Evolutionary conservation across 371 early-diverging fungal species (phyloP), one percentile per base, ranked within the genome.

Genomic region (Blastocladiella emersonii): DNA sequence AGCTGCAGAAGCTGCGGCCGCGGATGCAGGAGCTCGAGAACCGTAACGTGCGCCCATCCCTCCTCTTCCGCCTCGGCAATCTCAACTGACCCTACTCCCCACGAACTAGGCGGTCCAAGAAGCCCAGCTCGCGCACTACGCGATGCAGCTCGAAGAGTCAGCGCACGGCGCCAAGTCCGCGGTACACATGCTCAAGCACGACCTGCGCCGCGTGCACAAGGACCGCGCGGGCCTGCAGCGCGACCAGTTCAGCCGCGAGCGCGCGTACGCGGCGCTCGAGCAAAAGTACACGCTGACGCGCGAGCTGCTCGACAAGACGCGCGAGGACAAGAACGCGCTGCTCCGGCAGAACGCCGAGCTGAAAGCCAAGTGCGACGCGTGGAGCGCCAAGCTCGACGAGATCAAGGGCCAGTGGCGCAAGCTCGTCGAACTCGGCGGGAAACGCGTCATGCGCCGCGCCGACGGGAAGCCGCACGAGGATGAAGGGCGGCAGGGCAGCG

Each of bases 111-210:
- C 62, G 71, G 73, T 57, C 56, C 64, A 76, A 10, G 77, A 79
- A 65, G 62, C 63, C 51, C 72, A 77, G 53, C 66, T 79, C 21
- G 61, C 53, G 6, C 75, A 79, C 56, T 61, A 71, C 30, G 61
- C 66, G 48, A 45, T 70, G 5, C 53, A 67, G 36, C 61, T 76
- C 19, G 67, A 79, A 61, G 75, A 79, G 19, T 23, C 23, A 12
- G 30, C 44, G n/a, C 44, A 48, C 35, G 27, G 13, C 49, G 10
- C 49, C 13, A 8, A 74, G 69, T 74, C 73, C n/a, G 57, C 74
- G n/a, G 70, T 69, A 15, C 65, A 66, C 25, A 71, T 78, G 77
- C 74, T 78, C n/a, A 69, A 71, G 63, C 64, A 68, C 30, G 74
- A 76, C 64, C 68, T 78, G 41, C 68, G 77, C 7, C 66, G 75